Percentiles rank a stretch among this genome's conserved stretches.
Evolutionary conservation across 2,329 filamentous ascomycete species (phyloP).

Genomic region (Xylaria sp.): DNA sequence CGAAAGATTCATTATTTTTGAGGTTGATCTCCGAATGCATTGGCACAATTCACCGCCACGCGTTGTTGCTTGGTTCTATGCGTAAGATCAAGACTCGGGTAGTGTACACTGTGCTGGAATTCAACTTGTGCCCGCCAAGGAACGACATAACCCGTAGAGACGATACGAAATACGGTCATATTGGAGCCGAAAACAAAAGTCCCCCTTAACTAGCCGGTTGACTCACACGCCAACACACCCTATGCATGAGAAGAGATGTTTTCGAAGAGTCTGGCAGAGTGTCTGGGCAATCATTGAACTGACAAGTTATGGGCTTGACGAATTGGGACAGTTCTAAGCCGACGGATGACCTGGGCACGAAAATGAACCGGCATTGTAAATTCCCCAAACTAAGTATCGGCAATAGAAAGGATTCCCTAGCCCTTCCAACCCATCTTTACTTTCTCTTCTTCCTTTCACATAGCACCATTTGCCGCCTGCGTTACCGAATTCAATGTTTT

Average conservation of each 20-base stretch:
- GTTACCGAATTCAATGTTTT: constrained; percentile 7
- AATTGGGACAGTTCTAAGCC: background rate
- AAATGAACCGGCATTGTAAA: constrained; percentile 2
- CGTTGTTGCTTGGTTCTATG: background rate
- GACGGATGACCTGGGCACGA: background rate
- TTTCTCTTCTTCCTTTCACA: constrained; percentile 2
- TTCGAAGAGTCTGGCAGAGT: background rate
- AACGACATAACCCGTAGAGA: background rate
- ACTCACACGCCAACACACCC: constrained; percentile 3
- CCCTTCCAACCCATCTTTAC: background rate
- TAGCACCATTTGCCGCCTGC: background rate
- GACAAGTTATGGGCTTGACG: background rate
- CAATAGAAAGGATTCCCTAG: background rate
- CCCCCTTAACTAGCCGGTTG: background rate
- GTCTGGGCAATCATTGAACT: background rate
- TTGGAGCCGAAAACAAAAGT: background rate
- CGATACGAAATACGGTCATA: constrained; percentile 22
- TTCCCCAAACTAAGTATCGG: background rate
- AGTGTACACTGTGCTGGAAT: background rate
- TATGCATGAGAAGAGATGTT: background rate
- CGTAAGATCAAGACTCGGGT: no score
- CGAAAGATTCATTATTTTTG: no score
- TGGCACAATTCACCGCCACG: no score
- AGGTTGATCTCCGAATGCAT: no score
- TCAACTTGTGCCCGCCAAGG: background rate